Conservation (phyloP, 441 rosid species). For the Brassica hybrid region DNA sequence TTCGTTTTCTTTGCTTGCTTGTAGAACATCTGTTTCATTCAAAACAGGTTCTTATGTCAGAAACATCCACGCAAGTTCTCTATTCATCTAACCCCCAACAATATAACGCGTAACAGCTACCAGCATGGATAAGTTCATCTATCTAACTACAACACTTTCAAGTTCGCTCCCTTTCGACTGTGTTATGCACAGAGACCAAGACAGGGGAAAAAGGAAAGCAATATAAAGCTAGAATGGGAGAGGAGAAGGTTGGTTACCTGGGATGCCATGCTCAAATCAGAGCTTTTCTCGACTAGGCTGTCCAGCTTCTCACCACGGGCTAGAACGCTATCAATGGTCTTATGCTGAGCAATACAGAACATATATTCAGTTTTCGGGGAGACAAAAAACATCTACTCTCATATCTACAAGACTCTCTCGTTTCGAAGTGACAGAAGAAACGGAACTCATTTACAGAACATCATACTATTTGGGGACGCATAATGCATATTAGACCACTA, state of each 20-base stretch:
- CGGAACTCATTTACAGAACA: constrained; percentile 20
- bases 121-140: not conserved
- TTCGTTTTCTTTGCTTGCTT: constrained; percentile 99
- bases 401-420: constrained; percentile 1
- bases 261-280: constrained; percentile 95
- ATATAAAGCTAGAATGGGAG: not conserved
- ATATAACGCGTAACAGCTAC: not conserved
- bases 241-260: constrained; percentile 61
- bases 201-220: not conserved
- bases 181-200: not conserved
- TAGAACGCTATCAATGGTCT: constrained; percentile 93
- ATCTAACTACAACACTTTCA: constrained; percentile 7
- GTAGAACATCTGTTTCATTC: constrained; percentile 91
- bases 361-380: not conserved
- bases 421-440: not conserved
- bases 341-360: constrained; percentile 64
- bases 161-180: not conserved
- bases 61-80: not conserved
- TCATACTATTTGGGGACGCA: constrained; percentile 1
- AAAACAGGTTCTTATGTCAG: constrained; percentile 9
- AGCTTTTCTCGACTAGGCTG: constrained; percentile 86
- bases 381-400: not conserved
- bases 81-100: not conserved
- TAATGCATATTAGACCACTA: not conserved
- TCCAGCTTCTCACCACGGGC: constrained; percentile 92